Evolutionary conservation across 169 alveolate species (phyloP), one percentile per base, ranked within the genome.

Genomic region (Eimeria necatrix): DNA sequence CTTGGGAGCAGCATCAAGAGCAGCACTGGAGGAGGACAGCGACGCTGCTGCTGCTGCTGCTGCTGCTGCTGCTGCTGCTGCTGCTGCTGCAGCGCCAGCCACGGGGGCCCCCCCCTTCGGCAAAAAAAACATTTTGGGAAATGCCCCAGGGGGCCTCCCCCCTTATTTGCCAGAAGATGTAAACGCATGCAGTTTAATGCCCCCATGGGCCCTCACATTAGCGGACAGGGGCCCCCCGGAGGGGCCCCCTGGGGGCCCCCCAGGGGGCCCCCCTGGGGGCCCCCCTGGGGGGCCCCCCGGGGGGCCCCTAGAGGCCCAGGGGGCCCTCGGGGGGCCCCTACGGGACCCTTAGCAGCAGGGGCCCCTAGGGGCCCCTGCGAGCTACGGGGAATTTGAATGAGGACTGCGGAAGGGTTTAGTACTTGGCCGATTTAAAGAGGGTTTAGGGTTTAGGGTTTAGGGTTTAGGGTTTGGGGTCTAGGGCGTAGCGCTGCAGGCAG

Each of bases 91-190:
- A 14, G 14, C 76, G 5, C 41, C 76, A 9, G 76, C 41, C 8
- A 24, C 41, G 5, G 76, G 41, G 20, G 76, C 32, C 41, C 8
- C 26, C 5, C 76, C 76, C 41, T 64, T 64, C 20, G 76, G 52
- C 83, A n/a, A 22, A 24, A 59, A 61, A n/a, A 59, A 85, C n/a
- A 8, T 61, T 4, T 74, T 83, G 24, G 91, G 91, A 52, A 6
- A 24, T 22, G 71, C 26, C 26, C 91, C 91, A 1, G 14, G 22
- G 59, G 91, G 91, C 73, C 71, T 83, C 51, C 76, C 91, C n/a
- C 91, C 91, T n/a, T 83, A 83, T 24, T 56, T 83, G 24, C 91
- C 91, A 2, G 91, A 83, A 24, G 91, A 83, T 16, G 74, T 83
- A 2, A 83, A 24, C 16, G 76, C 60, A 7, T 46, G 51, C 56